Evolutionary conservation across 257 asterid genomes (phyloP).

Genomic region (Mitragyna speciosa): DNA sequence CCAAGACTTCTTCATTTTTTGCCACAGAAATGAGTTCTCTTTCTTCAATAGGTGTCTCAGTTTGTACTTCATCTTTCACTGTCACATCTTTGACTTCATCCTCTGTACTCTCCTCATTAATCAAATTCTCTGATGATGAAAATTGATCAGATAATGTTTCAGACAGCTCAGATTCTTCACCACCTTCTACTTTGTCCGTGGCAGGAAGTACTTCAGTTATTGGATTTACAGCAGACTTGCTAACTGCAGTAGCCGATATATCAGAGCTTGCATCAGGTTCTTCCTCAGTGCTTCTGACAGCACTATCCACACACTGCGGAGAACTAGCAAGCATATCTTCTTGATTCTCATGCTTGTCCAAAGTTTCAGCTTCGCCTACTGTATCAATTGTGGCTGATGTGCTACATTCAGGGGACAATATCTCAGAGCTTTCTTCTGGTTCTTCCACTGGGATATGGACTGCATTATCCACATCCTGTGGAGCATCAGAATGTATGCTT

Average conservation of each 20-base stretch:
- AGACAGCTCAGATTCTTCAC: conserved; percentile 26
- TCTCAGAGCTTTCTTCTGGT: conserved; percentile 40
- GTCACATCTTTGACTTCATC: conserved; percentile 25
- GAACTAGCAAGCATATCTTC: conserved; percentile 26
- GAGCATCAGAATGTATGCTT: conserved; percentile 17
- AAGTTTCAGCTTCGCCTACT: conserved; percentile 21
- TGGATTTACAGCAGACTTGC: conserved; percentile 30
- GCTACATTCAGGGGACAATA: conserved; percentile 29
- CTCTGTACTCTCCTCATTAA: conserved; percentile 27
- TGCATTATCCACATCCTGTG: conserved; percentile 27
- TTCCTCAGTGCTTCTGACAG: conserved; percentile 26
- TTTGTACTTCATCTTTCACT: conserved; percentile 33
- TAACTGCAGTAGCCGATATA: conserved; percentile 29
- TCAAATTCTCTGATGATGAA: conserved; percentile 26
- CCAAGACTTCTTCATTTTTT: conserved; percentile 40
- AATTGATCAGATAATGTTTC: conserved; percentile 29
- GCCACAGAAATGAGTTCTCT: conserved; percentile 20
- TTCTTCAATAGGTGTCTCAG: conserved; percentile 27
- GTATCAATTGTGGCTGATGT: conserved; percentile 19
- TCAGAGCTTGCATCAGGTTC: conserved; percentile 47
- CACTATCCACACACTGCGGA: conserved; percentile 24
- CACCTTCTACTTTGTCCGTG: conserved; percentile 38
- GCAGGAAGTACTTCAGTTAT: conserved; percentile 39
- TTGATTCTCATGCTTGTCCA: conserved; percentile 31
- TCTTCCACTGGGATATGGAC: conserved; percentile 31